Evolutionary conservation across 1,139 yeast genomes (phyloP).

Genomic region (Nakaseomyces kungkrabaensis): DNA sequence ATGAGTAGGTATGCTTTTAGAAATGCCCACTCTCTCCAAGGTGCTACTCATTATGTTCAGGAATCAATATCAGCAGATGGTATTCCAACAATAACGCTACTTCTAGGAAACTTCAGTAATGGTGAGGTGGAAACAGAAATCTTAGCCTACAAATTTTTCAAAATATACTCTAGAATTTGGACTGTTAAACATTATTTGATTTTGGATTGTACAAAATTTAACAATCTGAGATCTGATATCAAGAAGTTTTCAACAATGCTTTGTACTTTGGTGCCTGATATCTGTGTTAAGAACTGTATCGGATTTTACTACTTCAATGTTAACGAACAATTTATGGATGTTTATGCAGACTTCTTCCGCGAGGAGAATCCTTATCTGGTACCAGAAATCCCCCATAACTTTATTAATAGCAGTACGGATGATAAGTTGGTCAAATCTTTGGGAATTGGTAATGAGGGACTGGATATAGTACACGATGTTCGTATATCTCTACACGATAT

Average conservation of each 20-base stretch:
- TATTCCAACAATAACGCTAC: conserved; percentile 53
- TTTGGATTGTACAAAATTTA: conserved; percentile 60
- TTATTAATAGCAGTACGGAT: conserved; percentile 39
- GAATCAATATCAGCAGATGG: conserved; percentile 68
- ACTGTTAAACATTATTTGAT: conserved; percentile 53
- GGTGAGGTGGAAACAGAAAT: conserved; percentile 45
- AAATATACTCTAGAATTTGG: conserved; percentile 67
- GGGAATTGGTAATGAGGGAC: conserved; percentile 38
- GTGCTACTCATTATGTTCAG: conserved; percentile 38
- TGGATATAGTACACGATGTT: conserved; percentile 39
- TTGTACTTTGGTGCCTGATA: conserved; percentile 37
- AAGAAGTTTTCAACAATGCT: conserved; percentile 28
- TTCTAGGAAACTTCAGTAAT: conserved; percentile 36
- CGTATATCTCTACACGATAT: conserved; percentile 38
- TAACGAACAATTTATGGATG: conserved; percentile 36
- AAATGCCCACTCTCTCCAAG: conserved; percentile 32
- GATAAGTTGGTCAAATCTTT: conserved; percentile 39
- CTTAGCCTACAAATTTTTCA: conserved; percentile 53
- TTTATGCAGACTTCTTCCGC: conserved; percentile 26
- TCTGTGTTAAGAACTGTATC: conserved; percentile 44
- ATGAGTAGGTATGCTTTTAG: conserved; percentile 59
- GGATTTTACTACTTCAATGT: conserved; percentile 54
- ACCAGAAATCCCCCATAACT: conserved; percentile 22
- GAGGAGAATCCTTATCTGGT: conserved; percentile 14
- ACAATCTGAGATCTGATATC: conserved; percentile 21